Evolutionary conservation across 768 basidiomycete genomes (phyloP).

Genomic region (Rhodosporidiobolus sp.): DNA sequence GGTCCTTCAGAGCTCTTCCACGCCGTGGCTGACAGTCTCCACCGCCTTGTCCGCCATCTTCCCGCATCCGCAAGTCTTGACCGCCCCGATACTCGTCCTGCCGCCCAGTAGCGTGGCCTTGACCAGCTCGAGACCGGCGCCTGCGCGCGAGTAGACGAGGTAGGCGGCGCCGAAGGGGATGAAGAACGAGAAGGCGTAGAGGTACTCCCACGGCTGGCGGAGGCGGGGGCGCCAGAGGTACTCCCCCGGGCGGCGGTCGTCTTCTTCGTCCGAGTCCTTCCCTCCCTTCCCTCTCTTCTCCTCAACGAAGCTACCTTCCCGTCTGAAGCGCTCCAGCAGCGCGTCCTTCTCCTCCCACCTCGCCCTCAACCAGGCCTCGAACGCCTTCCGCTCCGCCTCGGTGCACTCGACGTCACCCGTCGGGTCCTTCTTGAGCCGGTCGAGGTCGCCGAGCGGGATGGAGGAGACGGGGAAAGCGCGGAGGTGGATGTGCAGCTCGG

Average conservation of each 20-base stretch:
- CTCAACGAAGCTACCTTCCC: constrained; percentile 56
- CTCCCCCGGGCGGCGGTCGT: constrained; percentile 48
- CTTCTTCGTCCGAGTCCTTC: constrained; percentile 20
- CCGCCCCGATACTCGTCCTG: not conserved
- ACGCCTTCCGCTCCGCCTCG: constrained; percentile 60
- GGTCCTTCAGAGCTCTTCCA: no score
- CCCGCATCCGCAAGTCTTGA: constrained; percentile 4
- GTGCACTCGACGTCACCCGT: constrained; percentile 63
- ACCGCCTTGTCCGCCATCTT: not conserved
- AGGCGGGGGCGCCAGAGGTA: constrained; percentile 54
- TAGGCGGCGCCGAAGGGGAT: constrained; percentile 50
- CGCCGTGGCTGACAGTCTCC: no score
- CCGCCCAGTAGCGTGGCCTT: no score
- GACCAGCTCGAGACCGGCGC: not conserved
- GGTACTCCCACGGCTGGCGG: constrained; percentile 57
- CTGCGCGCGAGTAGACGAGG: no score
- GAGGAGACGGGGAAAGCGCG: constrained; percentile 67
- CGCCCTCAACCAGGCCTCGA: constrained; percentile 77
- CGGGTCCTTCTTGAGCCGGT: constrained; percentile 49
- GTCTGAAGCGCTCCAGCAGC: constrained; percentile 63
- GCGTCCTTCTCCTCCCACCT: constrained; percentile 82
- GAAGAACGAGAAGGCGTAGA: constrained; percentile 70
- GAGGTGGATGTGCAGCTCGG: constrained; percentile 79
- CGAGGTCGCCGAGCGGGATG: constrained; percentile 48
- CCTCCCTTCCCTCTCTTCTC: constrained; percentile 41